Percentiles rank a stretch among this genome's conserved stretches.
Evolutionary conservation across 225 moss, liverwort and hornwort species (phyloP).

Genomic region (Pleurozium schreberi): DNA sequence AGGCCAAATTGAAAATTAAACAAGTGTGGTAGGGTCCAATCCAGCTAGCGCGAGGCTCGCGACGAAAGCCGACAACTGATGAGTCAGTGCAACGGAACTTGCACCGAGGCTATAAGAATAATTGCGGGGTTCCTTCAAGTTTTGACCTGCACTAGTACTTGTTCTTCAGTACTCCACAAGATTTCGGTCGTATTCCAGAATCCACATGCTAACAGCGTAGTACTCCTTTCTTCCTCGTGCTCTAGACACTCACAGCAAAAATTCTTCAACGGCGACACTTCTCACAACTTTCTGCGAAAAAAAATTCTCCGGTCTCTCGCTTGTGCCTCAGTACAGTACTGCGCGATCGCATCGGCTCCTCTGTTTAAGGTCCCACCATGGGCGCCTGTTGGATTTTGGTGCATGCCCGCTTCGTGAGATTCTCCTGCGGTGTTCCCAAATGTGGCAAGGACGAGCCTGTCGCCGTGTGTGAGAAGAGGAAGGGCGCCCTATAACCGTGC

Average conservation of each 20-base stretch:
- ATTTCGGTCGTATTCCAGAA: neutral
- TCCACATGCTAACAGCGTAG: neutral
- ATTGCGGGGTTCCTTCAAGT: conserved; percentile 3
- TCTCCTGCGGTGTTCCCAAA: neutral
- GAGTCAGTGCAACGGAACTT: conserved; percentile 1
- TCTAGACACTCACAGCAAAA: neutral
- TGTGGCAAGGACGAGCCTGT: neutral
- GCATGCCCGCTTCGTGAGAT: neutral
- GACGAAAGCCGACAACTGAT: neutral
- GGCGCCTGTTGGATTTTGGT: neutral
- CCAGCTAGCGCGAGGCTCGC: neutral
- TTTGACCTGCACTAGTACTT: neutral
- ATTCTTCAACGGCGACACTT: neutral
- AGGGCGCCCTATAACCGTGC: neutral
- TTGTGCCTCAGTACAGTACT: too few species aligned
- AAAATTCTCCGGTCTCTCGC: neutral
- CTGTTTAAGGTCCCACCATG: neutral
- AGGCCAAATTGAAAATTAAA: neutral
- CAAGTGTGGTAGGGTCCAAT: neutral
- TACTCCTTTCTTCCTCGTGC: neutral
- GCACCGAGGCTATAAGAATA: neutral
- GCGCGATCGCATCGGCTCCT: neutral
- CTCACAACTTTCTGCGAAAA: neutral
- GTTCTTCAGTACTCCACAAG: neutral
- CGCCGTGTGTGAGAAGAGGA: neutral